Percentiles rank a stretch among this genome's conserved stretches.
Evolutionary conservation across 2,329 filamentous ascomycete species (phyloP).

Genomic region (Sordariomycetes sp.): DNA sequence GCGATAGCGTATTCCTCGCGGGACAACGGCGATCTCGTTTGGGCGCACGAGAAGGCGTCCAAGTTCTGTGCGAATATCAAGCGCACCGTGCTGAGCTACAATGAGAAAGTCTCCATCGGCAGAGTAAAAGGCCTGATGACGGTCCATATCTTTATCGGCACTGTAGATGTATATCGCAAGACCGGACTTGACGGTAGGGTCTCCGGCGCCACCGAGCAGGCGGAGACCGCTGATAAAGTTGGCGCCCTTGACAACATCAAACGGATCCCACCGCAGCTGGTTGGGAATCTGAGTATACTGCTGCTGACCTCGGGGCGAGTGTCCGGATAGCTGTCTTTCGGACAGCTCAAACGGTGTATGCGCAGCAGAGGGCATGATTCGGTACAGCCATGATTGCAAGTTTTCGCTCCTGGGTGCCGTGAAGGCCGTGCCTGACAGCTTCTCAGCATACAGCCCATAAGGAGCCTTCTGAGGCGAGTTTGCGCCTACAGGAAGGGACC

Average conservation of each 20-base stretch:
- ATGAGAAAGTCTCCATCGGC: slow-evolving; percentile 61
- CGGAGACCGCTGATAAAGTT: slow-evolving; percentile 36
- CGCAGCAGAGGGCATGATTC: slow-evolving; percentile 55
- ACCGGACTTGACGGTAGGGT: slow-evolving; percentile 59
- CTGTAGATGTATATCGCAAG: slow-evolving; percentile 62
- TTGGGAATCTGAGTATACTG: slow-evolving; percentile 44
- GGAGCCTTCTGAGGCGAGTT: slow-evolving; percentile 79
- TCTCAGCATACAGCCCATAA: slow-evolving; percentile 74
- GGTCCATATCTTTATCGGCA: slow-evolving; percentile 60
- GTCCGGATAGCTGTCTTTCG: slow-evolving; percentile 16
- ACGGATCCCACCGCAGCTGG: slow-evolving; percentile 63
- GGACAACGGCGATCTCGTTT: slow-evolving; percentile 56
- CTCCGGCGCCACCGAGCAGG: slow-evolving; percentile 51
- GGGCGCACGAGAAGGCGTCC: slow-evolving; percentile 52
- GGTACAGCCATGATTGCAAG: slow-evolving; percentile 65
- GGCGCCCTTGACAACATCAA: slow-evolving; percentile 31
- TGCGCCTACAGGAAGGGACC: slow-evolving; percentile 64
- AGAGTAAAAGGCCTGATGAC: slow-evolving; percentile 62
- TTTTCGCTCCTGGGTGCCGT: slow-evolving; percentile 61
- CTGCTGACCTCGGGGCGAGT: slow-evolving; percentile 3
- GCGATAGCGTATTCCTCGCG: slow-evolving; percentile 51
- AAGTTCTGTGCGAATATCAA: slow-evolving; percentile 59
- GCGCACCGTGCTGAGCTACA: slow-evolving; percentile 53
- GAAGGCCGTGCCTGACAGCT: slow-evolving; percentile 64
- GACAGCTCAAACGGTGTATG: slow-evolving; percentile 47